Evolutionary conservation across 352 stramenopile species (phyloP), one percentile per base, ranked within the genome.

Genomic region (Pythium dissotocum): DNA sequence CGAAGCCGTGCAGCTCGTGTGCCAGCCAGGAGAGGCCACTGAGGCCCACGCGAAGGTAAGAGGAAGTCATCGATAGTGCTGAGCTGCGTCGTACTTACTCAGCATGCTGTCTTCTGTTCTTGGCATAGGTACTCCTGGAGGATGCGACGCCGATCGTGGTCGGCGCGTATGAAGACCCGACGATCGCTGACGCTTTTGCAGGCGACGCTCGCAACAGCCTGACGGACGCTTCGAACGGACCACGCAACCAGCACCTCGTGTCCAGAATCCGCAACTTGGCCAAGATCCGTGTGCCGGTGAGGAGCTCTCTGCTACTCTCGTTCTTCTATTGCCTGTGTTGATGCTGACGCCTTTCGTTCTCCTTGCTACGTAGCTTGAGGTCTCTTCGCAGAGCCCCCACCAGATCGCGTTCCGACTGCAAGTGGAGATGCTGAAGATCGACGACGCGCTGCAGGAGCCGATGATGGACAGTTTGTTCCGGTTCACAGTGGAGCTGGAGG

Each of bases 141-240:
- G 83, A 92, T 61, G 67, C 69, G 13, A 80, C 80, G 48, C 83
- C 87, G 2, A 88, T 94, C 42, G 70, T 83, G 9, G 44, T 95
- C 35, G 87, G 87, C 10, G 73, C 85, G 36, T 95, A 93, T 56
- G 87, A 95, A 86, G 87, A 95, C 26, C 87, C 87, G 33, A 94
- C 84, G 36, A 80, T 95, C 33, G 85, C 76, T 12, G 85, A 95
- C 58, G 81, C 81, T 30, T 91, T 88, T 58, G 71, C 76, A 10
- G 76, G 76, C 2, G 78, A 82, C 44, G 16, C 46, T 18, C 42
- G 46, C 1, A 36, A 49, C 46, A 65, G 70, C n/a, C 35, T 58
- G 5, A 59, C 49, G 2, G 65, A 73, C 4, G 52, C 59, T 53
- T 61, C 52, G 14, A 58, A 65, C 18, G 71, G 58, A 5, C 55